These are phyloP conservation scores for Serendipita sp. DNA, from an alignment of 768 basidiomycete species.

Conservation along the genomic window DNA sequence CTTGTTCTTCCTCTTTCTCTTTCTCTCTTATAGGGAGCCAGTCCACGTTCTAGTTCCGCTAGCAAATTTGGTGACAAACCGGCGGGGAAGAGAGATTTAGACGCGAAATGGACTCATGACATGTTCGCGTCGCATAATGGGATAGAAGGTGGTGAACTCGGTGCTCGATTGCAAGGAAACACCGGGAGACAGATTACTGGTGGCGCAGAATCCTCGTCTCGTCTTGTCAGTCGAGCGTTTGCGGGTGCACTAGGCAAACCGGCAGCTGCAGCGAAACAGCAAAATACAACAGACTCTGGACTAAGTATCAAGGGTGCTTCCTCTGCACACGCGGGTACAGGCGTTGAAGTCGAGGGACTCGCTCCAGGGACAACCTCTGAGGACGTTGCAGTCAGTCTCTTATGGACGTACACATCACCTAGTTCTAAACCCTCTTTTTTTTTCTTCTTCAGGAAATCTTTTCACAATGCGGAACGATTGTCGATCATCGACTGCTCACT, in stretches of 20 bases:
- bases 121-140: constrained; percentile 45
- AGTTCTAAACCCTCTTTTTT: not conserved
- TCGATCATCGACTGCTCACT: constrained; percentile 16
- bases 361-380: constrained; percentile 64
- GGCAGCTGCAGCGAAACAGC: constrained; percentile 31
- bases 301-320: constrained; percentile 59
- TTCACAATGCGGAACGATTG: constrained; percentile 50
- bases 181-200: constrained; percentile 24
- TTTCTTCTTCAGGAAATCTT: constrained; percentile 42
- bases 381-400: constrained; percentile 42
- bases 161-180: constrained; percentile 34
- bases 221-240: not conserved
- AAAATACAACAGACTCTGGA: constrained; percentile 18
- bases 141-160: constrained; percentile 23
- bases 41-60: not conserved
- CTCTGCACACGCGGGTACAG: constrained; percentile 34
- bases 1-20: not conserved
- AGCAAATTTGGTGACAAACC: not conserved
- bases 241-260: constrained; percentile 39
- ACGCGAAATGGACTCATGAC: constrained; percentile 58
- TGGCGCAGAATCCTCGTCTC: not conserved
- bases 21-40: not conserved
- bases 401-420: too few relatives aligned
- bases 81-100: constrained; percentile 38
- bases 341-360: constrained; percentile 59